Base-by-base conservation (phyloP, 768 basidiomycete genomes). In the Lentinula sp. region DNA sequence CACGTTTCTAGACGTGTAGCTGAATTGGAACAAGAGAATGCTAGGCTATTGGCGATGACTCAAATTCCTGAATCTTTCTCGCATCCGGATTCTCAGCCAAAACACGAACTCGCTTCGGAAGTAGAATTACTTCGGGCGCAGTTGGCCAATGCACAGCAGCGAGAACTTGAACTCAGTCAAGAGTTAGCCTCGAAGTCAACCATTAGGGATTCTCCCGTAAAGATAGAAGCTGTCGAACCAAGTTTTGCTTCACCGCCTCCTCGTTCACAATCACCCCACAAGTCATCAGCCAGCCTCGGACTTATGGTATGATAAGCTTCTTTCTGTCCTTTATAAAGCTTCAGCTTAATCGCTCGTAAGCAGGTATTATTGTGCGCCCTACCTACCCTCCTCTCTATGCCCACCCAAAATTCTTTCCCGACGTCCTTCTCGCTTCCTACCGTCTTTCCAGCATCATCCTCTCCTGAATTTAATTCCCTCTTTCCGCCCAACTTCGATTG, bases 21-120 rank as follows among this genome's bases (percentile, higher is more conserved):
- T 63, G 88, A 91, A 69, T 78, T 94, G 34, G 92, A 93, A 74
- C 84, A 88, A 70, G 93, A 93, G 71, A 93, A 92, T 66, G 87
- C 83, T 48, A 80, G 86, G 43, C 84, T 94, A 57, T 78, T 84
- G 37, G 79, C 80, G 43, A 74, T 89, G 63, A 77, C 86, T 62
- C 80, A 83, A 69, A 75, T 70, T 46, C 76, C 76, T 57, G 70
- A 68, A 69, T 43, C 69, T 34, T 54, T 39, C 21, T 46, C 70
- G 48, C 64, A 58, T 64, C 70, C 66, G 66, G 65, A 65, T 39
- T 57, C 67, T 52, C 64, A 64, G 54, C 57, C 65, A 60, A 76
- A 71, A 66, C 73, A 74, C 40, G 75, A 77, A 13, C 76, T 85
- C 57, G 67, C 79, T 59, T 82, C 82, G 52, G 84, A 86, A 70